Base-by-base conservation (phyloP, 176 grass and related monocot species). In the Phyllostachys edulis region DNA sequence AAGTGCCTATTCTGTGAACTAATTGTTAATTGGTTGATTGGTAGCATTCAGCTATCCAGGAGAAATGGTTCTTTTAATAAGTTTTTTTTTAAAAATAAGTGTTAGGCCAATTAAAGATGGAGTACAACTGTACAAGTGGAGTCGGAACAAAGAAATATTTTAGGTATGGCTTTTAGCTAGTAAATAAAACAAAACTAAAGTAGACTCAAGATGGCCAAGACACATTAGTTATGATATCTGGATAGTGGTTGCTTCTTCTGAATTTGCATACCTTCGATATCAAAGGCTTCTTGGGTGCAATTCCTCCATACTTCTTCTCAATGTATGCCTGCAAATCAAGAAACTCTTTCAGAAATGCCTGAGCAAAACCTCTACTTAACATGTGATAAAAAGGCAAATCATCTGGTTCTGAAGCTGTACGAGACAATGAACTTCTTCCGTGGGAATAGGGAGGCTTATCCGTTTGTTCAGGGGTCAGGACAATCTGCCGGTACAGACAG, bases 271-370 rank as follows among this genome's bases (percentile, higher is more conserved):
- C 96, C 89, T 95, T 98, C 16, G 96, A 92, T 82, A 98, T 98
- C 85, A 98, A 89, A 34, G 96, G 96, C 73, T 98, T 98, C 69
- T 96, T 98, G 4, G 93, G 83, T 41, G 77, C 89, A 75, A 98
- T 94, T 24, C 93, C 91, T 67, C 91, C 93, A 73, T 94, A 98
- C 83, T 95, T 98, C 76, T 94, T 93, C 87, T 92, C 87, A 0
- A 63, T 26, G 49, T 54, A 79, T 4, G 61, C 85, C 96, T 98
- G 78, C 77, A 46, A 44, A 80, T 49, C 51, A 59, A 59, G 9
- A 52, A 11, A 50, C 9, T 20, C 20, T 7, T 63, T 82, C 52
- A 71, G n/a, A 66, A 56, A 60, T 67, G 63, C 17, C 26, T 42
- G 6, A 44, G 9, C 14, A 38, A 61, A 81, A 2, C 40, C 71